Evolutionary conservation across 306 rosid genomes (phyloP).

Genomic region (Dalbergia cultrata): DNA sequence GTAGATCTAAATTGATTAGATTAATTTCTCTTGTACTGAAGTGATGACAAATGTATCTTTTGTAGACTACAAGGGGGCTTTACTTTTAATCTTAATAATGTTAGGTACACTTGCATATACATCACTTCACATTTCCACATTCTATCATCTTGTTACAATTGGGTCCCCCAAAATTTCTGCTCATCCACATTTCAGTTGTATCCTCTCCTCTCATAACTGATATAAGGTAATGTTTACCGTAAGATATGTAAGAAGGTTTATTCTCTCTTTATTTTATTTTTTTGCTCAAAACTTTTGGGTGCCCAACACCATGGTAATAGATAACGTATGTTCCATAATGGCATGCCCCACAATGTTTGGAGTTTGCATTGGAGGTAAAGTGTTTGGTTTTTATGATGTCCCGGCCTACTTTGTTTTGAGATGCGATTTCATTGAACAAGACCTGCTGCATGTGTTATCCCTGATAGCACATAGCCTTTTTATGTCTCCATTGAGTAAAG

Average conservation of each 20-base stretch:
- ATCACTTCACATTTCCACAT: neutral
- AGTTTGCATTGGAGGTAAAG: conserved; percentile 17
- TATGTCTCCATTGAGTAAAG: conserved; percentile 33
- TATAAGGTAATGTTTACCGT: too few relatives aligned
- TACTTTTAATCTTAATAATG: neutral
- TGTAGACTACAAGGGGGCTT: neutral
- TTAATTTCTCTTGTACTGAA: neutral
- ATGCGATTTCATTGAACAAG: conserved; percentile 11
- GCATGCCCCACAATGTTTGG: conserved; percentile 26
- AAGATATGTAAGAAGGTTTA: neutral
- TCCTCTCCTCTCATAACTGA: neutral
- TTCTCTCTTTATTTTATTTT: neutral
- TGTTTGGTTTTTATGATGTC: conserved; percentile 1
- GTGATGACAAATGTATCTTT: neutral
- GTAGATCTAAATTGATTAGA: neutral
- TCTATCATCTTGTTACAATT: neutral
- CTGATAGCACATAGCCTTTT: neutral
- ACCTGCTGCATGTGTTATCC: conserved; percentile 20
- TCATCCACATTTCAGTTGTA: neutral
- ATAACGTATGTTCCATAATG: neutral
- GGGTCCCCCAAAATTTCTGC: neutral
- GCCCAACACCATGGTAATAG: neutral
- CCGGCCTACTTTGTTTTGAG: neutral
- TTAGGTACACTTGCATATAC: neutral
- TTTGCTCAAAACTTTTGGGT: neutral